Conservation (phyloP, 2,329 filamentous ascomycete species). For the Aspergillus novoparasiticus region DNA sequence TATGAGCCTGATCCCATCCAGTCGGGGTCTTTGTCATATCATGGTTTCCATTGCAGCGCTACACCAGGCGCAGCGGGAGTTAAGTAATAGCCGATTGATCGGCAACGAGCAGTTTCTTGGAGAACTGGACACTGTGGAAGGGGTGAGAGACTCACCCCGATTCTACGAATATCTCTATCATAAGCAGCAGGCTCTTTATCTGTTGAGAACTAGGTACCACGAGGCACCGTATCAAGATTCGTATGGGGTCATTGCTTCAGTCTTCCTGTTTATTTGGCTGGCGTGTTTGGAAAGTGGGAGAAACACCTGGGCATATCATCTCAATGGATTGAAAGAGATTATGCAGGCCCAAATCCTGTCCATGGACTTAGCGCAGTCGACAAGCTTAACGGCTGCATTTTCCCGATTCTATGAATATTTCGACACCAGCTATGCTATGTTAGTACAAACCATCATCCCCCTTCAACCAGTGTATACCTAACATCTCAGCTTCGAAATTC, state of each 20-base stretch:
- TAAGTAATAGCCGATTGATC: not conserved
- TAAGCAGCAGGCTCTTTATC: not conserved
- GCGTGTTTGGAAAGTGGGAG: constrained; percentile 16
- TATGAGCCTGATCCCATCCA: constrained; percentile 18
- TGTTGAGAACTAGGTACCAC: not conserved
- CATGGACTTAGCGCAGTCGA: not conserved
- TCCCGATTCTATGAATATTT: constrained; percentile 1
- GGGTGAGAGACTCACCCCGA: not conserved
- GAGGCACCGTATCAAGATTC: not conserved
- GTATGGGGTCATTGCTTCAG: constrained; percentile 9
- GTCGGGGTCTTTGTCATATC: constrained; percentile 13
- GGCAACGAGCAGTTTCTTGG: not conserved
- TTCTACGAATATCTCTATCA: not conserved
- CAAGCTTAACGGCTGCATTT: not conserved
- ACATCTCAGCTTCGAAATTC: not conserved
- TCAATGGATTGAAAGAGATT: constrained; percentile 12
- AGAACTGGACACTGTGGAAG: not conserved
- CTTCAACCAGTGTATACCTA: not conserved
- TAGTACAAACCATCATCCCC: not conserved
- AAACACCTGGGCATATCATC: constrained; percentile 18
- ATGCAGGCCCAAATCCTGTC: constrained; percentile 1
- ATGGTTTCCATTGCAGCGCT: constrained; percentile 17
- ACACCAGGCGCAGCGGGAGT: constrained; percentile 13
- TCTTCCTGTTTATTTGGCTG: constrained; percentile 15
- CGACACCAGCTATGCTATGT: constrained; percentile 1